Conservation (phyloP, 163 green algal species). For the Volvox carteri region DNA sequence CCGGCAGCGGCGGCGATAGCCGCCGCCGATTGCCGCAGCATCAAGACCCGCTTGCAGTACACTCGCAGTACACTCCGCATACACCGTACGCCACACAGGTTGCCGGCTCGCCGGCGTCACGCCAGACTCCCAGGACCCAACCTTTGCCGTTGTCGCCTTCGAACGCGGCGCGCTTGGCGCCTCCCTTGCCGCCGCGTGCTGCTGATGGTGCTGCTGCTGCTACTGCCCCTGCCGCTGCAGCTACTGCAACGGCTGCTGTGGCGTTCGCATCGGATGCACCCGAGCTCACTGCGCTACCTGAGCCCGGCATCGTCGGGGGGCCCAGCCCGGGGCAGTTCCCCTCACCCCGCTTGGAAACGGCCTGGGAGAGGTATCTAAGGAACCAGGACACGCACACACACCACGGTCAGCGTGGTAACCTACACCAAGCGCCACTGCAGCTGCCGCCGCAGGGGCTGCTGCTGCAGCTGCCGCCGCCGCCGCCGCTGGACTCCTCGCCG, state of each 20-base stretch:
- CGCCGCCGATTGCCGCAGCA: too few relatives aligned
- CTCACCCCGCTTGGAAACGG: neutral
- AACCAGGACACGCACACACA: slow-evolving; percentile 33
- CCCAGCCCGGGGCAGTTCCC: neutral
- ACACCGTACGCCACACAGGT: neutral
- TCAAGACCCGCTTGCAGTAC: too few relatives aligned
- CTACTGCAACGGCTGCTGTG: neutral
- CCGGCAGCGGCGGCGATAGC: neutral
- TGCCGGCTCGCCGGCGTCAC: neutral
- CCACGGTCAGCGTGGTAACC: neutral
- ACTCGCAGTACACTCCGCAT: neutral
- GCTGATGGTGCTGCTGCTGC: too few relatives aligned
- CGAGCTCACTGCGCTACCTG: too few relatives aligned
- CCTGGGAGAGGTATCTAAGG: slow-evolving; percentile 23
- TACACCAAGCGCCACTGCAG: neutral
- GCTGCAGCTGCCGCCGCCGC: slow-evolving; percentile 7
- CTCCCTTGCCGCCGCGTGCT: neutral
- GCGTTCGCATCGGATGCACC: too few relatives aligned
- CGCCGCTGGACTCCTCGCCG: too few relatives aligned
- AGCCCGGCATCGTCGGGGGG: neutral
- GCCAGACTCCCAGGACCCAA: neutral
- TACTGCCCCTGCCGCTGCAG: neutral
- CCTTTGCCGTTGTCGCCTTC: slow-evolving; percentile 11
- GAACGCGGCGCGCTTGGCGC: neutral
- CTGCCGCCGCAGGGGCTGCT: slow-evolving; percentile 39